Percentiles rank a stretch among this genome's conserved stretches.
These are phyloP conservation scores for Nasturtium officinale DNA, from an alignment of 345 rosid genomes.

Conservation along the genomic window DNA sequence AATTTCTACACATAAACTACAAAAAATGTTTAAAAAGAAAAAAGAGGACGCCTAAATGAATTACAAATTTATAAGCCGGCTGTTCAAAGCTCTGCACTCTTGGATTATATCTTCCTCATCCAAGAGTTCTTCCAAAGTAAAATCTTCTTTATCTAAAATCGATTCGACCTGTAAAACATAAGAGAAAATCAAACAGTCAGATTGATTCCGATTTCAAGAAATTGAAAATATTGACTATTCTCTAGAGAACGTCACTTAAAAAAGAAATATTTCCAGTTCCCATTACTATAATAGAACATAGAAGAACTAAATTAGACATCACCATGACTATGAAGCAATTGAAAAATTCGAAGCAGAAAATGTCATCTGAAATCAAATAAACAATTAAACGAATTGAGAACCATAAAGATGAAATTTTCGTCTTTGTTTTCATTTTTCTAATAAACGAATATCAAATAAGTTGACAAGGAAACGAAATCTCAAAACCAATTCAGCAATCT, in stretches of 20 bases:
- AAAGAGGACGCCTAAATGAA: conserved; percentile 26
- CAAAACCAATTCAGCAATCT: conserved; percentile 8
- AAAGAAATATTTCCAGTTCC: background rate
- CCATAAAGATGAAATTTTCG: background rate
- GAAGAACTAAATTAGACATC: conserved; percentile 4
- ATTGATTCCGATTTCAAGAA: conserved; percentile 2
- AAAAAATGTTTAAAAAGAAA: background rate
- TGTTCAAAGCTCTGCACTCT: conserved; percentile 98
- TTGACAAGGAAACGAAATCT: conserved; percentile 27
- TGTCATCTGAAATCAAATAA: background rate
- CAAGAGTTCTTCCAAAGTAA: conserved; percentile 91
- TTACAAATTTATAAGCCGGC: conserved; percentile 97
- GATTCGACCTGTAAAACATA: conserved; percentile 70
- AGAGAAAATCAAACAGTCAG: background rate
- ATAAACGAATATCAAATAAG: background rate
- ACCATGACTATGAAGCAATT: background rate
- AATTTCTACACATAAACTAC: conserved; percentile 31
- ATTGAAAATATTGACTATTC: background rate
- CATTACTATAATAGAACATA: background rate
- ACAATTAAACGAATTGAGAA: too few relatives aligned
- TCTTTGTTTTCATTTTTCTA: background rate
- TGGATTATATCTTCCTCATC: conserved; percentile 99
- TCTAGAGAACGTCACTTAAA: background rate
- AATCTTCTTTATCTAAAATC: conserved; percentile 85
- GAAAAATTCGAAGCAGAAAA: too few relatives aligned